These are phyloP conservation scores for Penicillium tannophilum DNA, from an alignment of 495 filamentous ascomycete species.

Conservation along the genomic window DNA sequence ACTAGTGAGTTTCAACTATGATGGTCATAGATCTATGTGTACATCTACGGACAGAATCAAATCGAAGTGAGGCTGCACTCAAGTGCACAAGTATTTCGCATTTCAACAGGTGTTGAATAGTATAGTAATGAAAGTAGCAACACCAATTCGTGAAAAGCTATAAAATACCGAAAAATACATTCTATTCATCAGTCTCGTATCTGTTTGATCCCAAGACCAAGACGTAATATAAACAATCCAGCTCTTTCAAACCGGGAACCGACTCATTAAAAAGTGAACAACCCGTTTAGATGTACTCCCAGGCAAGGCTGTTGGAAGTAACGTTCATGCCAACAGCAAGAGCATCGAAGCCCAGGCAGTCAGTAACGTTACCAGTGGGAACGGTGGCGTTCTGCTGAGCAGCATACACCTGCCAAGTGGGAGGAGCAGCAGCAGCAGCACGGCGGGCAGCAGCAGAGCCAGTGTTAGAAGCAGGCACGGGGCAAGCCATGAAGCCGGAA, in stretches of 20 bases:
- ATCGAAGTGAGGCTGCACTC: too few species aligned
- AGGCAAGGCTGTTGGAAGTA: slow-evolving; percentile 23
- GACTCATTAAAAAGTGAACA: neutral
- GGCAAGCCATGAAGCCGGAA: slow-evolving; percentile 42
- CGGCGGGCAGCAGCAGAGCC: slow-evolving; percentile 13
- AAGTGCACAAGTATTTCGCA: too few species aligned
- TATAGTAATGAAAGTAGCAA: neutral
- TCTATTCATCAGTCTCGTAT: neutral
- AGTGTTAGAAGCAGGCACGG: slow-evolving; percentile 17
- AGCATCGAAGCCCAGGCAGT: slow-evolving; percentile 39
- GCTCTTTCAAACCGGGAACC: neutral
- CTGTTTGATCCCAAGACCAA: neutral
- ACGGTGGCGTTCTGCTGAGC: slow-evolving; percentile 36
- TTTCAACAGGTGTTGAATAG: neutral
- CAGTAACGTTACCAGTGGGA: slow-evolving; percentile 30
- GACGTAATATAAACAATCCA: neutral
- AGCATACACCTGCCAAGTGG: slow-evolving; percentile 39
- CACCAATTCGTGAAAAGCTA: neutral
- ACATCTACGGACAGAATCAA: too few species aligned
- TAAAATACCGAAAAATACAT: neutral
- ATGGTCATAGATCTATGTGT: too few species aligned
- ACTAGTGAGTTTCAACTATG: neutral
- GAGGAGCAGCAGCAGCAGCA: slow-evolving; percentile 18
- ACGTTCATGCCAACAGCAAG: slow-evolving; percentile 20
- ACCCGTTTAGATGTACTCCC: slow-evolving; percentile 37